phyloP scores from a whole-genome alignment of 371 early-diverging fungal species.

The Coemansia sp. region DNA sequence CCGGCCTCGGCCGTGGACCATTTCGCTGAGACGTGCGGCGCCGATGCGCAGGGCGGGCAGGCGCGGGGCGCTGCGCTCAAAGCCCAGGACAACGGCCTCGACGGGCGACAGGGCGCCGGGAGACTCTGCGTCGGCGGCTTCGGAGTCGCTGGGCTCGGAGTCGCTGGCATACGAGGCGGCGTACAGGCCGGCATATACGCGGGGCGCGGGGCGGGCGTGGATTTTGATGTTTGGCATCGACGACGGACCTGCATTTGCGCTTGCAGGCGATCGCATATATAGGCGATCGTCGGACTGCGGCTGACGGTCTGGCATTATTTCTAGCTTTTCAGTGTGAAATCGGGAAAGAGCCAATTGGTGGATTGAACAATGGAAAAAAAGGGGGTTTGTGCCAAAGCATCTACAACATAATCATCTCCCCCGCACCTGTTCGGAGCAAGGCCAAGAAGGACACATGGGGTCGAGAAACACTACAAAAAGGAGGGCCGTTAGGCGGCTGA shows the following conservation, averaged over 20 bases:
- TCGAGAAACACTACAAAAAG: neutral
- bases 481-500: slow-evolving; percentile 8
- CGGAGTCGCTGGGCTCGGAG: slow-evolving; percentile 2
- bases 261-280: neutral
- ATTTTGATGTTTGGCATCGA: slow-evolving; percentile 29
- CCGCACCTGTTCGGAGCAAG: neutral
- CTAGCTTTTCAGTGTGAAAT: too few species aligned
- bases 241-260: neutral
- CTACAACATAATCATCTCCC: neutral
- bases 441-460: neutral
- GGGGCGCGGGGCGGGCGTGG: neutral
- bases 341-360: neutral
- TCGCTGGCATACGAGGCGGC: slow-evolving; percentile 25
- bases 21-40: slow-evolving; percentile 37
- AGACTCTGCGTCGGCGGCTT: neutral
- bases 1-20: slow-evolving; percentile 10
- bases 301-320: too few species aligned
- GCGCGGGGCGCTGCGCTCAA: slow-evolving; percentile 21
- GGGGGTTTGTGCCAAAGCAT: neutral
- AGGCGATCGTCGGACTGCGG: slow-evolving; percentile 1
- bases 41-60: slow-evolving; percentile 26
- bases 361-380: neutral
- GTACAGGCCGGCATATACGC: slow-evolving; percentile 21
- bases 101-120: slow-evolving; percentile 4
- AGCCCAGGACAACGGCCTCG: slow-evolving; percentile 20